Evolutionary conservation across 345 rosid species (phyloP), one percentile per base, ranked within the genome.

Genomic region (Xanthoceras sorbifolium): DNA sequence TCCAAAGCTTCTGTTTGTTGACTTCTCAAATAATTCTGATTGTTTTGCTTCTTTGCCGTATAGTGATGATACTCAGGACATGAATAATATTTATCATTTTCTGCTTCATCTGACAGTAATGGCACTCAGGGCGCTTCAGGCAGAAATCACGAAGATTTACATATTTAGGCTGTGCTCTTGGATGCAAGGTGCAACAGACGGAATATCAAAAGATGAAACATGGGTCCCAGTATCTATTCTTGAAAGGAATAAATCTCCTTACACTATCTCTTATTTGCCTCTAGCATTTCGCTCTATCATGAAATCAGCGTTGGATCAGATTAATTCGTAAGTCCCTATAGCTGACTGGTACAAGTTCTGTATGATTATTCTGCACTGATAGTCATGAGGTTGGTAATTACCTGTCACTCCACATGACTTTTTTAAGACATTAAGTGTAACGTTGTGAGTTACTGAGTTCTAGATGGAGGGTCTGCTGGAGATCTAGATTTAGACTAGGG

Each of bases 171-270:
- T 96, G 68, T 96, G 99, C 87, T 92, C 97, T 52, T 96, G 98
- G 98, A 90, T 96, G 98, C 88, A 98, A 77, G 86, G 85, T 64
- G 86, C 93, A 23, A 86, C 89, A 12, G 98, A 92, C 67, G 89
- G 78, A 77, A 84, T 92, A 79, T 87, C 97, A 28, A 89, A 86
- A 82, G 95, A 92, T 67, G 98, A 96, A 86, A 88, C 90, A 25
- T 96, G 97, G 99, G 75, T 92, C 68, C 89, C 93, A 2, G 97
- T 96, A 23, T 93, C 95, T 70, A 80, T 90, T 82, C 98, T 96
- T 79, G 99, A 92, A 83, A 88, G 99, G 86, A 93, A 93, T 78
- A 89, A 82, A 82, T 93, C 99, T 83, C 95, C 97, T 36, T 92
- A 91, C 77, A 79, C 88, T 46, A 96, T 96, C 85, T 96, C 98